Percentiles rank a stretch among this genome's conserved stretches.
phyloP scores from a whole-genome alignment of 352 stramenopile genomes.

The Phytophthora cactorum region DNA sequence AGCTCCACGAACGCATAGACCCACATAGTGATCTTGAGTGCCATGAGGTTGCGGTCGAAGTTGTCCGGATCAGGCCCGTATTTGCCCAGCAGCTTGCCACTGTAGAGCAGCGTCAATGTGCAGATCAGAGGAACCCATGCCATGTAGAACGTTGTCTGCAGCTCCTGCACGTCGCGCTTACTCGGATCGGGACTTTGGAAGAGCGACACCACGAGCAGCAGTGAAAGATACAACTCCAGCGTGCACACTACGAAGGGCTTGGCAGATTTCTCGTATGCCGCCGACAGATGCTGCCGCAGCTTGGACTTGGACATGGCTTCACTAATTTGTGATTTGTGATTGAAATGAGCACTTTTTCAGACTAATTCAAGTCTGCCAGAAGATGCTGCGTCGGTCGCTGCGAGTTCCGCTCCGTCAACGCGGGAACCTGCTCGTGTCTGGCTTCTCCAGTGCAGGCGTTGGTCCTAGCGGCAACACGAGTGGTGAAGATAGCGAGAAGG shows the following conservation, averaged over 20 bases:
- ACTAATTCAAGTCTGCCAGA: slow-evolving; percentile 8
- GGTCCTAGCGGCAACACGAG: background rate
- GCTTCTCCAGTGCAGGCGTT: slow-evolving; percentile 17
- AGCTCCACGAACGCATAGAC: slow-evolving; percentile 50
- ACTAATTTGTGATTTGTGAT: slow-evolving; percentile 4
- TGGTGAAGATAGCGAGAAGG: background rate
- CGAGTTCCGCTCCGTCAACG: slow-evolving; percentile 5
- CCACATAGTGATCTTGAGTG: slow-evolving; percentile 59
- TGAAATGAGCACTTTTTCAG: background rate
- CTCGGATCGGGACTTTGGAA: slow-evolving; percentile 50
- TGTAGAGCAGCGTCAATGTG: slow-evolving; percentile 44
- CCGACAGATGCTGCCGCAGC: slow-evolving; percentile 11
- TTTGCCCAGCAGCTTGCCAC: slow-evolving; percentile 38
- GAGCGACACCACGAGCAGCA: slow-evolving; percentile 59
- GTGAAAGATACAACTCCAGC: slow-evolving; percentile 61
- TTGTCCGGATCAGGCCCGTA: slow-evolving; percentile 49
- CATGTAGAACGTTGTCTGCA: slow-evolving; percentile 57
- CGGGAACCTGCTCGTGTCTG: slow-evolving; percentile 11
- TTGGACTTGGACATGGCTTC: slow-evolving; percentile 9
- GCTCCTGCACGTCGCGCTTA: slow-evolving; percentile 53
- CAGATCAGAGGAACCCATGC: slow-evolving; percentile 55
- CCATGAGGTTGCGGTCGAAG: slow-evolving; percentile 58
- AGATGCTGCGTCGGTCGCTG: slow-evolving; percentile 20
- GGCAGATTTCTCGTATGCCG: slow-evolving; percentile 32
- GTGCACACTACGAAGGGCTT: slow-evolving; percentile 57